Evolutionary conservation across 164 flowering plant species (phyloP).

Genomic region (Aristolochia fimbriata): DNA sequence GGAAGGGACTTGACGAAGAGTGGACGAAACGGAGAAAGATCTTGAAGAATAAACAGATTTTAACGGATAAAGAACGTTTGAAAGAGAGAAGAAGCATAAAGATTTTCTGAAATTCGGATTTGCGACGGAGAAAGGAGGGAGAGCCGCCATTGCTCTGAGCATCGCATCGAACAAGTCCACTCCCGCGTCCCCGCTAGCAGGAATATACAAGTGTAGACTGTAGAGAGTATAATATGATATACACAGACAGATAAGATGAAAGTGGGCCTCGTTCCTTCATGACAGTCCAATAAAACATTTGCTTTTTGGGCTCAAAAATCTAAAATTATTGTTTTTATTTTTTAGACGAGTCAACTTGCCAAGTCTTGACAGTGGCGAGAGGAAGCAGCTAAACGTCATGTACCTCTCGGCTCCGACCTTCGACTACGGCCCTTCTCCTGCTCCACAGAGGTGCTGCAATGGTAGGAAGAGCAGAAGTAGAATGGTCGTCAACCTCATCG

Average conservation of each 20-base stretch:
- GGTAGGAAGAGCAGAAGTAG: slow-evolving; percentile 3
- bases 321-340: too few relatives aligned
- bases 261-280: too few relatives aligned
- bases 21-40: slow-evolving; percentile 9
- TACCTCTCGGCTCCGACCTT: slow-evolving; percentile 13
- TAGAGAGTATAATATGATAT: too few relatives aligned
- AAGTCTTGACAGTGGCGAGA: neutral
- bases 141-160: slow-evolving; percentile 15
- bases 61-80: neutral
- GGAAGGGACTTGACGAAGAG: neutral
- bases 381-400: slow-evolving; percentile 13
- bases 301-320: too few relatives aligned
- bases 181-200: too few relatives aligned
- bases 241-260: too few relatives aligned
- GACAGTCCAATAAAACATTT: too few relatives aligned
- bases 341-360: neutral
- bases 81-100: slow-evolving; percentile 2
- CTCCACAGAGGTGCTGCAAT: slow-evolving; percentile 3
- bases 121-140: slow-evolving; percentile 11
- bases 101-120: slow-evolving; percentile 4
- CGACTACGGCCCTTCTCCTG: slow-evolving; percentile 13
- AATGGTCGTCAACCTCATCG: neutral
- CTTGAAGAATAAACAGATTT: slow-evolving; percentile 6
- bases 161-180: neutral
- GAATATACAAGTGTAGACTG: too few relatives aligned